phyloP scores from a whole-genome alignment of 306 rosid genomes.

The Vigna hirtella region DNA sequence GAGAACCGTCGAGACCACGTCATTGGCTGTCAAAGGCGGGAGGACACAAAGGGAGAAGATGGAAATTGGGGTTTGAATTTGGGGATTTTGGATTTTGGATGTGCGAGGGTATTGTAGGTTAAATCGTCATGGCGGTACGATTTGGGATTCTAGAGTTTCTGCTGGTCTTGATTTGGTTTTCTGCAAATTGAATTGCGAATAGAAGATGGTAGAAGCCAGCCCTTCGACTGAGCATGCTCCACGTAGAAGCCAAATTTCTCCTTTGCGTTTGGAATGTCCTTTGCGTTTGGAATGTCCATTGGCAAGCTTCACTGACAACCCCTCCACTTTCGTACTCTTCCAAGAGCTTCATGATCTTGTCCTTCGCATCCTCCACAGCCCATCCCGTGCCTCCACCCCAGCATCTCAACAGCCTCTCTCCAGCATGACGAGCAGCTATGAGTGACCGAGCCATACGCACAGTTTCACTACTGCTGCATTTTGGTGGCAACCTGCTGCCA shows the following conservation, averaged over 20 bases:
- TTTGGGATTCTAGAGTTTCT: too few species aligned
- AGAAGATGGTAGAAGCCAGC: constrained; percentile 71
- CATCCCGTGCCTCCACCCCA: constrained; percentile 99
- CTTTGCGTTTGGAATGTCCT: constrained; percentile 84
- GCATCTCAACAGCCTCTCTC: constrained; percentile 93
- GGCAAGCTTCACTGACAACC: constrained; percentile 89
- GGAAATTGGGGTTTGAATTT: too few species aligned
- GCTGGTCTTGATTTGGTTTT: too few species aligned
- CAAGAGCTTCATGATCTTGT: constrained; percentile 86
- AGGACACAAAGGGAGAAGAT: too few species aligned
- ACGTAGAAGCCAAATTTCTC: constrained; percentile 78
- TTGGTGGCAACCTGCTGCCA: too few species aligned
- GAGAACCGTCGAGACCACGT: too few species aligned
- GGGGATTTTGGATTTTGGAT: too few species aligned
- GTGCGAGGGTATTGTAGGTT: too few species aligned
- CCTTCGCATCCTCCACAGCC: constrained; percentile 99
- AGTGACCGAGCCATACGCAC: constrained; percentile 84
- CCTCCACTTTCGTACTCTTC: constrained; percentile 98
- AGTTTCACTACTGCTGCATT: constrained; percentile 81
- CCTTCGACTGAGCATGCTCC: constrained; percentile 73
- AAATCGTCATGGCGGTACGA: too few species aligned
- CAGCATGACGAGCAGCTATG: constrained; percentile 92
- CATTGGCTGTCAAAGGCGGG: too few species aligned
- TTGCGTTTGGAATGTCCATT: constrained; percentile 44
- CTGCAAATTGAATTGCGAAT: too few species aligned